A percentile compares a stretch with the other conserved stretches of the same genome.
These are phyloP conservation scores for Volvox africanus DNA, from an alignment of 139 green algal species.

Conservation along the genomic window DNA sequence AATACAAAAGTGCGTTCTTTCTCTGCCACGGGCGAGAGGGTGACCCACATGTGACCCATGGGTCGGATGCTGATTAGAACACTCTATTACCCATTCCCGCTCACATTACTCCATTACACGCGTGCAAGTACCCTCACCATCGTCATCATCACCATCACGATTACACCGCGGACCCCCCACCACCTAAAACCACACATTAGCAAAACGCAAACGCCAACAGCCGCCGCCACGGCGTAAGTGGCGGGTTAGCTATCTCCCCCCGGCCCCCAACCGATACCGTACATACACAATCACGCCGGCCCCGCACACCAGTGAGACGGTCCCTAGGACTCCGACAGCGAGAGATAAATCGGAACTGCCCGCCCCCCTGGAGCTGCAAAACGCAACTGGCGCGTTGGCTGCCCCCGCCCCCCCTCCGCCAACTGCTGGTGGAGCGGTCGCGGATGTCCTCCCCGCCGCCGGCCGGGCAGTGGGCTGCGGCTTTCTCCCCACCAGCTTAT, in stretches of 20 bases:
- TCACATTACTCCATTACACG: too few species aligned
- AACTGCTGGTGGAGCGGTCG: neutral
- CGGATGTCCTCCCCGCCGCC: neutral
- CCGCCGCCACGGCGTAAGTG: too few species aligned
- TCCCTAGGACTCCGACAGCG: neutral
- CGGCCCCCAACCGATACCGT: neutral
- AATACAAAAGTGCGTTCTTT: too few species aligned
- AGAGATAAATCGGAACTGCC: neutral
- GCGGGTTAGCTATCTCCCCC: neutral
- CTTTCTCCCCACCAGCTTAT: conserved; percentile 6
- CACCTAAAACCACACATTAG: too few species aligned
- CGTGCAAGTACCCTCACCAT: too few species aligned
- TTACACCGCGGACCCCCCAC: too few species aligned
- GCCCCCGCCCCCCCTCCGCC: neutral
- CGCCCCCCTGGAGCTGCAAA: neutral
- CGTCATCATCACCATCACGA: too few species aligned
- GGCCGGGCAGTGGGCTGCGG: neutral
- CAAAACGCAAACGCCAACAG: too few species aligned
- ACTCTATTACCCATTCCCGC: too few species aligned
- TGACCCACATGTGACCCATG: too few species aligned
- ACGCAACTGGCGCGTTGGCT: neutral
- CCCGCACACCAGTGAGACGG: neutral
- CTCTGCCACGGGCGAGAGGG: too few species aligned
- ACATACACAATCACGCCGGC: neutral
- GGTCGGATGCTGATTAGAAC: too few species aligned